Evolutionary conservation across 371 early-diverging fungal species (phyloP), one percentile per base, ranked within the genome.

Genomic region (Mucor sp.): DNA sequence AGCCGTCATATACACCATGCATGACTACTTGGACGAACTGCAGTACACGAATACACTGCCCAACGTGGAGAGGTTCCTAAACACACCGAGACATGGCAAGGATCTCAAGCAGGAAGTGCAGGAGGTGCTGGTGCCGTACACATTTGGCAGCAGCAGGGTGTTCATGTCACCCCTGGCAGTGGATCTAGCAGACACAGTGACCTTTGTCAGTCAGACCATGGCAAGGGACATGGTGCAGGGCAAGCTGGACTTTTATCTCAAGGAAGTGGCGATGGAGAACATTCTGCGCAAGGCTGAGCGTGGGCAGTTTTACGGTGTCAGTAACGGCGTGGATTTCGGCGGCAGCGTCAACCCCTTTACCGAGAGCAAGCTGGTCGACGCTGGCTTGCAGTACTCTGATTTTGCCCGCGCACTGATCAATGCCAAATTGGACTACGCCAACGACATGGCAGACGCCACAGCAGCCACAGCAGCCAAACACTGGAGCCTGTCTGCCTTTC

Each of bases 141-240:
- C 77, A 23, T 82, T 83, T 68, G 84, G 84, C 1, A 72, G 81
- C 43, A 80, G 84, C 41, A 71, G 44, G 3, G 56, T 87, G 64
- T 90, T 85, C 59, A 80, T 85, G 69, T 85, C 87, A 0, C 82
- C 85, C 11, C 44, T 87, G 59, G 90, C 81, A 3, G 87, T 90
- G 53, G 87, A 90, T 63, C 56, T 74, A 1, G 85, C 90, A 0
- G 85, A 86, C 50, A 74, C 78, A 3, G 86, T 84, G 0, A 88
- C 90, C 0, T 84, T 90, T 70, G 89, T 90, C 0, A 88, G 89
- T 44, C 74, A 76, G 47, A 75, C 78, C 1, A 80, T 88, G 85
- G 87, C 89, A 28, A 80, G 76, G 47, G 85, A 87, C 11, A 85
- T 90, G 68, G 79, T 88, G 0, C 87, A 88, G 66, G 89, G 88